Conservation (phyloP, 176 grass and related monocot species). For the Sorghum bicolor region Sorghum_bicolor_NCBIv3 NC_012873.2:68169501-68170000, state of each 20-base stretch:
- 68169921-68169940: neutral
- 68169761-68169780: neutral
- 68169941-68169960: neutral
- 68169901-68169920: neutral
- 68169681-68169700: conserved; percentile 30
- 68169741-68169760: no score
- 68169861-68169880: neutral
- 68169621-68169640: conserved; percentile 97
- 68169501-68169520: conserved; percentile 78
- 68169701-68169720: neutral
- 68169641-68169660: conserved; percentile 97
- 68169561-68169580: neutral
- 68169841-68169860: neutral
- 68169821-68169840: no score
- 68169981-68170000: neutral
- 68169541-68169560: conserved; percentile 5
- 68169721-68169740: neutral
- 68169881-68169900: neutral
- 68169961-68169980: neutral
- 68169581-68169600: conserved; percentile 34
- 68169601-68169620: conserved; percentile 76
- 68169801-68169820: neutral
- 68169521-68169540: neutral
- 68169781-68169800: neutral
- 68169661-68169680: conserved; percentile 94